Evolutionary conservation across 768 basidiomycete species (phyloP), one percentile per base, ranked within the genome.

Genomic region (Ephemerocybe angulata): DNA sequence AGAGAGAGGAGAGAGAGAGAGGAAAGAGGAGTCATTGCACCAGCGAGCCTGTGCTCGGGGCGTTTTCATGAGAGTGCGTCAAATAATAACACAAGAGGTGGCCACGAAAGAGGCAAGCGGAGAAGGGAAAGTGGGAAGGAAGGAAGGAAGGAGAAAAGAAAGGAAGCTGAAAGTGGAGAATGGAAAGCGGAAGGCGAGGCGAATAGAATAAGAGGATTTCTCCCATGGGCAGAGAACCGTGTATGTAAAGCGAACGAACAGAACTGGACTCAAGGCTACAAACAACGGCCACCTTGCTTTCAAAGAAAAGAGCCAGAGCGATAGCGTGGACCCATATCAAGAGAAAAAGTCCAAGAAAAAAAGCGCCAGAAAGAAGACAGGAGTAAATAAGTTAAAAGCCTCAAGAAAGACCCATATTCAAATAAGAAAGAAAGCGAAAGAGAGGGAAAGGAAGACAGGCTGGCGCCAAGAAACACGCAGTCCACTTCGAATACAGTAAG

Each of bases 91-190:
- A 35, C 33, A 8, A 35, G 33, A 17, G 8, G 33, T 35, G 33
- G 33, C 42, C n/a, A 6, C 21, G 43, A 30, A 22, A 21, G 30
- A 30, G 10, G 46, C 41, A 25, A 41, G 37, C 42, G 24, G 50
- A 50, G 50, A 54, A 22, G n/a, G n/a, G n/a, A n/a, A n/a, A n/a
- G n/a, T n/a, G 47, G 25, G 52, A 40, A 61, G 50, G 43, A 56
- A 59, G 21, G 31, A 38, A 28, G 37, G 19, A 49, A 47, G 50
- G 30, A 31, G 42, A 43, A 61, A 30, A 35, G 33, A 35, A 35
- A 17, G 8, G 33, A 17, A 17, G 8, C 33, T 35, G 33, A 35
- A 17, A 35, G 17, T 35, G 8, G 33, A 35, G 33, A 17, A 35
- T 8, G 8, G 33, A 35, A 17, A 8, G 33, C 8, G n/a, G n/a